Evolutionary conservation across 176 grass and related monocot species (phyloP), one percentile per base, ranked within the genome.

Genomic region (Zoysia japonica): DNA sequence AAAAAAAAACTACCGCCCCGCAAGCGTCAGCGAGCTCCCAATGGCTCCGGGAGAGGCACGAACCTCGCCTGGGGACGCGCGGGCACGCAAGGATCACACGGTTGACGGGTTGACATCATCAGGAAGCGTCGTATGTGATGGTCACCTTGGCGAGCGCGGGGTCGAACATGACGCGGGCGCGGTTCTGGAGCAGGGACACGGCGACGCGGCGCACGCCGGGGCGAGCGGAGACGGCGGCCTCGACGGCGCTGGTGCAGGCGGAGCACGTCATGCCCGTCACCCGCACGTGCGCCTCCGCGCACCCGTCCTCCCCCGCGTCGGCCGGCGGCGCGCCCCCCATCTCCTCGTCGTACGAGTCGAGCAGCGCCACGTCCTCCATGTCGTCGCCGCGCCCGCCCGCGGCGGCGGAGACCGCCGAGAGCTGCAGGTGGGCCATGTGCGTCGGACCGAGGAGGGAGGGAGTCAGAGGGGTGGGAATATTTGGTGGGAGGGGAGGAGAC

Each of bases 231-330:
- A 93, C 86, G 62, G 96, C 88, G 36, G 70, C 81, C 83, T 98
- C 96, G 43, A 98, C 96, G 70, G 96, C 85, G 77, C 80, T 89
- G 39, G 90, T 98, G 87, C 96, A 98, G 40, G 96, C 96, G 8
- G 96, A 98, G 84, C 96, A 98, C 51, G 92, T 98, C 96, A 98
- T 98, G 44, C 96, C 96, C 4, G 71, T 89, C 68, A 98, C 88
- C 64, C 88, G 89, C 49, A 98, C 84, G 57, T 94, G 89, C 60
- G 91, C 80, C 78, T 91, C 87, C 68, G 44, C 89, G 51, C 74
- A 85, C 16, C 47, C 84, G 74, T 40, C 76, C 40, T 12, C 74
- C 2, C 36, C 72, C 14, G 38, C 80, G 17, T 37, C 69, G 57
- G 4, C 45, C 65, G 45, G 13, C 4, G 62, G 13, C 45, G 59